phyloP scores from a whole-genome alignment of 2,329 filamentous ascomycete species.

The Scleromitrula shiraiana region DNA sequence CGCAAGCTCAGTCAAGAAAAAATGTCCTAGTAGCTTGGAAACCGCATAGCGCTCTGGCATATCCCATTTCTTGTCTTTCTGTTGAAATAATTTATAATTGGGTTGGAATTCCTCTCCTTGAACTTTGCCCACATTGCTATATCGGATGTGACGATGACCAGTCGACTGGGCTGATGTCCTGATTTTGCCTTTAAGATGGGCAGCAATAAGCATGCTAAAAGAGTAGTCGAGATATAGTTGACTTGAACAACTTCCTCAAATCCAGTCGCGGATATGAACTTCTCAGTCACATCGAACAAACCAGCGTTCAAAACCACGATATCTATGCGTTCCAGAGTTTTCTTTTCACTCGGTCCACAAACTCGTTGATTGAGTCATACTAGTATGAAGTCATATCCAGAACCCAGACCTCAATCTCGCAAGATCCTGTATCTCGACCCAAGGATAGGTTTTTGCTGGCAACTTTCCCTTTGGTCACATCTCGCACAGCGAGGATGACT shows the following conservation, averaged over 20 bases:
- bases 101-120: neutral
- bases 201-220: constrained; percentile 20
- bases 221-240: constrained; percentile 22
- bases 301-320: constrained; percentile 39
- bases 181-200: constrained; percentile 26
- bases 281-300: constrained; percentile 12
- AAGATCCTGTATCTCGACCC: constrained; percentile 24
- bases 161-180: neutral
- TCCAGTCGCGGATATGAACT: constrained; percentile 24
- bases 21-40: constrained; percentile 11
- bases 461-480: constrained; percentile 34
- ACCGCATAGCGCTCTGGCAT: constrained; percentile 1
- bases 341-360: constrained; percentile 31
- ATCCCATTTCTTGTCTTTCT: neutral
- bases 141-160: neutral
- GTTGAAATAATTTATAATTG: neutral
- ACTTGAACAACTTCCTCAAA: constrained; percentile 35
- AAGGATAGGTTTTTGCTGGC: constrained; percentile 30
- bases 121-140: neutral
- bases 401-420: constrained; percentile 41
- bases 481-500: constrained; percentile 42
- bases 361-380: constrained; percentile 36
- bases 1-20: constrained; percentile 11
- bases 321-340: constrained; percentile 33
- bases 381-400: constrained; percentile 41